Conservation (phyloP, 2,329 filamentous ascomycete species). For the Plenodomus biglobosus region DNA sequence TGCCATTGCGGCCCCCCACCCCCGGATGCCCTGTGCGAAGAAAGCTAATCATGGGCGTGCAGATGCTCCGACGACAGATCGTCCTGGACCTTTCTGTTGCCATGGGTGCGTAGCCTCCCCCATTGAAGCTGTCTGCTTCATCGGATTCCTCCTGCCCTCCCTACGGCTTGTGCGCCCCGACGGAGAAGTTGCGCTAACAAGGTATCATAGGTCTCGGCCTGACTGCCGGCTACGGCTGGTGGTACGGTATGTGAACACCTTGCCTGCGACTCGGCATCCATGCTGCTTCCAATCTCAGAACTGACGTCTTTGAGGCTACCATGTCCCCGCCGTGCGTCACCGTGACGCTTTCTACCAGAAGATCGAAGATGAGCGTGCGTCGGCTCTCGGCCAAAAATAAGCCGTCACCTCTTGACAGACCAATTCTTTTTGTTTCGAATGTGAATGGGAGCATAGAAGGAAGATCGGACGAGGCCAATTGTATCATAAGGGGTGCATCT, state of each 20-base stretch:
- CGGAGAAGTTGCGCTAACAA: constrained; percentile 26
- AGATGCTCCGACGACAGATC: constrained; percentile 68
- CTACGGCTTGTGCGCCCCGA: neutral
- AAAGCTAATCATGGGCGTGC: constrained; percentile 32
- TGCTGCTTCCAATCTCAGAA: neutral
- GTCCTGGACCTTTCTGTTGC: constrained; percentile 68
- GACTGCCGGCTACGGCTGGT: constrained; percentile 65
- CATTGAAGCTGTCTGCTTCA: neutral
- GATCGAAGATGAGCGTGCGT: constrained; percentile 63
- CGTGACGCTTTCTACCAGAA: constrained; percentile 65
- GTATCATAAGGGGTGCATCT: constrained; percentile 37
- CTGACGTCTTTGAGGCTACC: constrained; percentile 55
- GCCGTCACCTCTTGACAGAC: constrained; percentile 10
- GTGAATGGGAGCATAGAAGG: constrained; percentile 26
- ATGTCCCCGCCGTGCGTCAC: constrained; percentile 64
- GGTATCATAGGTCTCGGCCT: constrained; percentile 59
- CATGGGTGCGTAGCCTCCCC: constrained; percentile 56
- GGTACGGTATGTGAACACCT: constrained; percentile 59
- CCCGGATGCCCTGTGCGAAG: constrained; percentile 10
- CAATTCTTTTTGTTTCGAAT: constrained; percentile 33
- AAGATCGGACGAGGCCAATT: constrained; percentile 28
- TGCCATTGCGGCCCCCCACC: constrained; percentile 37
- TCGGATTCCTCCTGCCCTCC: neutral
- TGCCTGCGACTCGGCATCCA: neutral
- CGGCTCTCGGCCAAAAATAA: constrained; percentile 45